phyloP scores from a whole-genome alignment of 1,284 basidiomycete genomes.

The Ustilago nuda region DNA sequence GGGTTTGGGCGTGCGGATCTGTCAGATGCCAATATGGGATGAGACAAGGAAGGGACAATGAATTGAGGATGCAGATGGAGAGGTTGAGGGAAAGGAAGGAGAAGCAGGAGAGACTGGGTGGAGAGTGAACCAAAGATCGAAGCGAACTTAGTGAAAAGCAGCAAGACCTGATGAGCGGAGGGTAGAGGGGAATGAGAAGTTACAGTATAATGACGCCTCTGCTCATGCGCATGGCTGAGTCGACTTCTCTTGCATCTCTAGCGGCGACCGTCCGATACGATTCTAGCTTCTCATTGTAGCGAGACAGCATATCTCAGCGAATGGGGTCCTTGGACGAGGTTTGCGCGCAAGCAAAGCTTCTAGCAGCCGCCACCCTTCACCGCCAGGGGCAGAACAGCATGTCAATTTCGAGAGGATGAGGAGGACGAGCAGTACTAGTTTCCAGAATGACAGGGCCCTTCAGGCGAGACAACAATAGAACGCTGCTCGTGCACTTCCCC shows the following conservation, averaged over 20 bases:
- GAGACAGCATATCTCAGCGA: background rate
- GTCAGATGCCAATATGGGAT: constrained; percentile 5
- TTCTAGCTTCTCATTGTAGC: background rate
- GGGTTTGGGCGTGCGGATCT: constrained; percentile 7
- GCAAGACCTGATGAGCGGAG: constrained; percentile 1
- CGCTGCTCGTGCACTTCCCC: background rate
- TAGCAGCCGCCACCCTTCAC: background rate
- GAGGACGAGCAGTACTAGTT: background rate
- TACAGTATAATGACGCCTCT: constrained; percentile 22
- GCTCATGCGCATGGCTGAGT: constrained; percentile 13
- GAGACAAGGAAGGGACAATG: constrained; percentile 7
- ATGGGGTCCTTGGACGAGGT: too few relatives aligned
- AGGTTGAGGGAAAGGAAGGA: background rate
- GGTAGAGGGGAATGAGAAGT: constrained; percentile 21
- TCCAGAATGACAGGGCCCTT: constrained; percentile 10
- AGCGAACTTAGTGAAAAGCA: background rate
- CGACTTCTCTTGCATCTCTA: background rate
- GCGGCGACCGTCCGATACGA: background rate
- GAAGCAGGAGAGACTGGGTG: constrained; percentile 1
- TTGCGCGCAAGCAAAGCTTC: background rate
- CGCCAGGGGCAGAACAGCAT: background rate
- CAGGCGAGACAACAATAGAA: background rate
- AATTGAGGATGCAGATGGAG: constrained; percentile 6
- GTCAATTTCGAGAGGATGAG: background rate
- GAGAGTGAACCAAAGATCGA: constrained; percentile 2